Conservation (phyloP, 768 basidiomycete genomes). For the Boletus rex-veris region DNA sequence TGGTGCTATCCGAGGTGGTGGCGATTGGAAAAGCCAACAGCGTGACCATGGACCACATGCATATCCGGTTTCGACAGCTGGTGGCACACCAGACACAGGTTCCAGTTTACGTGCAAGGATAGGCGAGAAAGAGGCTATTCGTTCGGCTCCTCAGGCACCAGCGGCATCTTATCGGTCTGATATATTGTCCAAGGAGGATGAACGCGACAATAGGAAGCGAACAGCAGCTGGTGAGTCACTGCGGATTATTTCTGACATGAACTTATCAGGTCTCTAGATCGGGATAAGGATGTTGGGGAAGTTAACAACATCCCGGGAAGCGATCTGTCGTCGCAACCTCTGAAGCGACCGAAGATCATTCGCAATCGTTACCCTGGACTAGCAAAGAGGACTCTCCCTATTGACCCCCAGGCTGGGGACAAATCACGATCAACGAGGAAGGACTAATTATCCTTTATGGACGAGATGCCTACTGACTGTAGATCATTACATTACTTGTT, state of each 20-base stretch:
- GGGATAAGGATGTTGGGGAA: conserved; percentile 55
- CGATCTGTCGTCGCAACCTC: conserved; percentile 41
- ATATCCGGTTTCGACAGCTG: conserved; percentile 19
- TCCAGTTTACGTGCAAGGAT: conserved; percentile 55
- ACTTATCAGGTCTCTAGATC: conserved; percentile 41
- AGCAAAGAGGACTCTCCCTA: conserved; percentile 58
- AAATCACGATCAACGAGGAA: conserved; percentile 52
- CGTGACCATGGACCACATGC: conserved; percentile 31
- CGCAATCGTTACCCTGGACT: conserved; percentile 52
- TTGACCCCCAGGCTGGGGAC: conserved; percentile 59
- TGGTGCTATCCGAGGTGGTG: conserved; percentile 37
- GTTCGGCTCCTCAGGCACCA: conserved; percentile 39
- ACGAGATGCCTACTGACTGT: conserved; percentile 8
- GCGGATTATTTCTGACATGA: neutral
- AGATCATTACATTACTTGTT: conserved; percentile 17
- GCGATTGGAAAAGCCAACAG: conserved; percentile 47
- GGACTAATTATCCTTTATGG: conserved; percentile 35
- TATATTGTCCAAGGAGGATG: conserved; percentile 51
- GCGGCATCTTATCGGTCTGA: conserved; percentile 45
- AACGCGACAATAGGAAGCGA: conserved; percentile 67
- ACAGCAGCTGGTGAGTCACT: conserved; percentile 56
- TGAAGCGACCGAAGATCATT: conserved; percentile 60
- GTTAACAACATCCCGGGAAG: conserved; percentile 32
- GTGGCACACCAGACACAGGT: conserved; percentile 21
- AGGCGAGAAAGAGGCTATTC: conserved; percentile 53